Conservation (phyloP, 345 rosid genomes). For the Dipteronia dyeriana region DNA sequence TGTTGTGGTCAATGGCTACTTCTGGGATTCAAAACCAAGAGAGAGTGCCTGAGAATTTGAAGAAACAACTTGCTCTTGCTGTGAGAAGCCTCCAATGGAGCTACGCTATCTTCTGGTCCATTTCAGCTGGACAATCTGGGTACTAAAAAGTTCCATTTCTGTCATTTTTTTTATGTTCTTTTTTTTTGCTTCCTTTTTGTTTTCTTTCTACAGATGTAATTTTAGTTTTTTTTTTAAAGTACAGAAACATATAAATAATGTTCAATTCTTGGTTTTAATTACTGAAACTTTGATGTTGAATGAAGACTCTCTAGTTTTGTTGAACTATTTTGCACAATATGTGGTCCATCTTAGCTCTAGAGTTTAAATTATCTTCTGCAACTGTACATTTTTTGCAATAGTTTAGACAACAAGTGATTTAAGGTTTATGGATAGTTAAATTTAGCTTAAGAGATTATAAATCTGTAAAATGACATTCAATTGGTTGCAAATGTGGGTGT, state of each 20-base stretch:
- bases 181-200: neutral
- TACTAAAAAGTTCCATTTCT: conserved; percentile 34
- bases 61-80: conserved; percentile 80
- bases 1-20: conserved; percentile 33
- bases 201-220: neutral
- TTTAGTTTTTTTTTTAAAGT: neutral
- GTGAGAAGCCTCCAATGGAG: conserved; percentile 88
- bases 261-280: neutral
- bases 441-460: neutral
- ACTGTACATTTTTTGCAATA: conserved; percentile 2
- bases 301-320: neutral
- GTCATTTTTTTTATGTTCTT: too few species aligned
- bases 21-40: conserved; percentile 36
- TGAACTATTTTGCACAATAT: neutral
- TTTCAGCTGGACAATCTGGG: conserved; percentile 78
- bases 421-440: neutral
- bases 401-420: neutral
- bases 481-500: conserved; percentile 12
- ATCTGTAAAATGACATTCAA: neutral
- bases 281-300: neutral
- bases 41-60: conserved; percentile 52
- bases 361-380: neutral
- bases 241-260: neutral
- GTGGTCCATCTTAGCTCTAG: neutral
- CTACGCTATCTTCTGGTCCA: conserved; percentile 93